phyloP scores from a whole-genome alignment of 768 basidiomycete genomes.

The Boletus subparvulus region DNA sequence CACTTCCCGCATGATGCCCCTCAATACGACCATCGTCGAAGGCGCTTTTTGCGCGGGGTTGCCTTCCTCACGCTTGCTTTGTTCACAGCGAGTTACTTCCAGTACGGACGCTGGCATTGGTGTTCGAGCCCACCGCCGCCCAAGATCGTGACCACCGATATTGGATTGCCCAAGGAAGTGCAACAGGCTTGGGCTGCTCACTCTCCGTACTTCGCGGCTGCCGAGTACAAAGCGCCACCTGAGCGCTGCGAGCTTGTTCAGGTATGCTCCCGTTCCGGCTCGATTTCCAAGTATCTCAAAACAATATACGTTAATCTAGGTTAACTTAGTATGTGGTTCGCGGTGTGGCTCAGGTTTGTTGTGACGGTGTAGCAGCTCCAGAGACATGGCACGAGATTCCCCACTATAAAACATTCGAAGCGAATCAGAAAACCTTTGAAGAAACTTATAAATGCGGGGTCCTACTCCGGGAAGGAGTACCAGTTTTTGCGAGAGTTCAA shows the following conservation, averaged over 20 bases:
- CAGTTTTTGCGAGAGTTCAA: constrained; percentile 58
- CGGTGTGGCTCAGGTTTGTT: neutral
- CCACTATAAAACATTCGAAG: constrained; percentile 50
- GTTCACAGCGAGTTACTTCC: constrained; percentile 13
- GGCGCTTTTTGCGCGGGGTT: neutral
- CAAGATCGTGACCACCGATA: neutral
- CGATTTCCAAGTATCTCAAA: neutral
- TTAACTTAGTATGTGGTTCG: constrained; percentile 29
- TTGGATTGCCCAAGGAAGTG: constrained; percentile 22
- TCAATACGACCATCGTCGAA: neutral
- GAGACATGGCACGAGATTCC: constrained; percentile 78
- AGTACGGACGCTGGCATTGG: constrained; percentile 6
- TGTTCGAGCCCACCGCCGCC: neutral
- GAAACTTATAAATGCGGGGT: constrained; percentile 51
- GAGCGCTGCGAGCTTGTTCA: constrained; percentile 53
- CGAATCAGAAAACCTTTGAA: constrained; percentile 47
- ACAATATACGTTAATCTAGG: constrained; percentile 8
- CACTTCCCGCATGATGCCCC: neutral
- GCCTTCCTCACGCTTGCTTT: constrained; percentile 18
- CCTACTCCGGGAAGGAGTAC: constrained; percentile 46
- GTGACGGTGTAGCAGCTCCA: constrained; percentile 52
- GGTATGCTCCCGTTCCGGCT: constrained; percentile 32
- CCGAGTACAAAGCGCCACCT: constrained; percentile 47
- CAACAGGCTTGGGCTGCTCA: constrained; percentile 56
- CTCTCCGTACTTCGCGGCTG: constrained; percentile 56